Conservation (phyloP, 2,329 filamentous ascomycete species). For the Exophiala lecanii-corni region DNA sequence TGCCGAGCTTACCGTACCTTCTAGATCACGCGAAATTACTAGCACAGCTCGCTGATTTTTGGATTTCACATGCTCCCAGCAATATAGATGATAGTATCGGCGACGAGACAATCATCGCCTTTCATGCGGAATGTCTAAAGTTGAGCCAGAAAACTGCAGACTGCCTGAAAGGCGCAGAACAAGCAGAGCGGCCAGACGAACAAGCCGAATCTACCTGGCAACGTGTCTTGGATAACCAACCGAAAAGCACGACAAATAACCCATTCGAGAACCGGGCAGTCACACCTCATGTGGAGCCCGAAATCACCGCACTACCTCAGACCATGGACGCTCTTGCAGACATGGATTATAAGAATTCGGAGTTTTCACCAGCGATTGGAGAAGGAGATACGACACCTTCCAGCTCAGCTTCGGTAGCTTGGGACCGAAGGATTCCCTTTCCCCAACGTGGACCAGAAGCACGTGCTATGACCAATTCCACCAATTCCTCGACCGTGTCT, state of each 20-base stretch:
- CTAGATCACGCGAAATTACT: slow-evolving; percentile 85
- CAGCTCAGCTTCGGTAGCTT: slow-evolving; percentile 40
- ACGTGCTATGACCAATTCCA: slow-evolving; percentile 41
- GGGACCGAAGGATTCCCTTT: slow-evolving; percentile 42
- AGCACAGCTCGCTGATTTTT: slow-evolving; percentile 68
- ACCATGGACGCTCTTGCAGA: slow-evolving; percentile 14
- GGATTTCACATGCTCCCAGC: slow-evolving; percentile 40
- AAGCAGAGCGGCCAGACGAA: slow-evolving; percentile 45
- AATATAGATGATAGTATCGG: slow-evolving; percentile 37
- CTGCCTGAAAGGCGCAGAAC: slow-evolving; percentile 43
- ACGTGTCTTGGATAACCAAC: slow-evolving; percentile 46
- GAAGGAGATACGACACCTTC: slow-evolving; percentile 43
- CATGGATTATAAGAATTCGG: slow-evolving; percentile 5
- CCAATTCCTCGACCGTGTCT: slow-evolving; percentile 41
- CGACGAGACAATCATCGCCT: slow-evolving; percentile 37
- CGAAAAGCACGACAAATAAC: slow-evolving; percentile 28
- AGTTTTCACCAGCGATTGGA: slow-evolving; percentile 10
- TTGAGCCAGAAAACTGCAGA: slow-evolving; percentile 42
- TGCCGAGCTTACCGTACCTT: slow-evolving; percentile 86
- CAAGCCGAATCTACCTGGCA: slow-evolving; percentile 47
- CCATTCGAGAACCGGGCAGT: slow-evolving; percentile 15
- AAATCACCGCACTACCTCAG: slow-evolving; percentile 26
- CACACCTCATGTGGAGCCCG: slow-evolving; percentile 7
- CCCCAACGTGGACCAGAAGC: slow-evolving; percentile 37
- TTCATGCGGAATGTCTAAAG: slow-evolving; percentile 41